Evolutionary conservation across 345 rosid species (phyloP).

Genomic region (Dimocarpus longan): DNA sequence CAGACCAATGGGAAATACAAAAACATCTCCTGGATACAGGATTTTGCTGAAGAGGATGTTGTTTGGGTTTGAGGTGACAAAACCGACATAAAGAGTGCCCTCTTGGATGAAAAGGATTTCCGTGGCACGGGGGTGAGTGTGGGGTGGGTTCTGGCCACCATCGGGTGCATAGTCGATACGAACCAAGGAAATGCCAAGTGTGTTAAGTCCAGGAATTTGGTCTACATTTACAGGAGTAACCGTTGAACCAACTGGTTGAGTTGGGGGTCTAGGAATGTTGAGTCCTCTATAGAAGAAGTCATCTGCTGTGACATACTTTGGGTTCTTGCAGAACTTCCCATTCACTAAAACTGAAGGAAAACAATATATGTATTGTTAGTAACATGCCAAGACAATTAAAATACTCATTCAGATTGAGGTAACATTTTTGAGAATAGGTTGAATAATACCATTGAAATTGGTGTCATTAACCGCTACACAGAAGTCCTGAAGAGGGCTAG

Average conservation of each 20-base stretch:
- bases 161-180: conserved; percentile 36
- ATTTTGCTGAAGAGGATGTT: conserved; percentile 27
- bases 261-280: conserved; percentile 16
- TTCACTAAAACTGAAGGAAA: conserved; percentile 29
- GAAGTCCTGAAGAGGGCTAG: conserved; percentile 38
- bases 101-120: conserved; percentile 25
- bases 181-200: conserved; percentile 31
- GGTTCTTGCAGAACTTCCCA: conserved; percentile 42
- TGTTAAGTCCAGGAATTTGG: conserved; percentile 35
- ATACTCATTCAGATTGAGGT: too few relatives aligned
- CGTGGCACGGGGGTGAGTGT: conserved; percentile 29
- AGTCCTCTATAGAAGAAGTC: conserved; percentile 34
- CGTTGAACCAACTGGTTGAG: conserved; percentile 7
- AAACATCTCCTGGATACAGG: conserved; percentile 29
- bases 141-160: conserved; percentile 37
- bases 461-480: conserved; percentile 31
- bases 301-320: conserved; percentile 25
- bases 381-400: not conserved
- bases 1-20: conserved; percentile 38
- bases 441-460: not conserved
- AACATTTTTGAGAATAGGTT: too few relatives aligned
- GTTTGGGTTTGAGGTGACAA: conserved; percentile 26
- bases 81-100: conserved; percentile 30
- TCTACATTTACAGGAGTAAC: conserved; percentile 19
- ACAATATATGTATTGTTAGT: not conserved